Conservation (phyloP, 306 rosid genomes). For the Lathyrus aphaca region DNA sequence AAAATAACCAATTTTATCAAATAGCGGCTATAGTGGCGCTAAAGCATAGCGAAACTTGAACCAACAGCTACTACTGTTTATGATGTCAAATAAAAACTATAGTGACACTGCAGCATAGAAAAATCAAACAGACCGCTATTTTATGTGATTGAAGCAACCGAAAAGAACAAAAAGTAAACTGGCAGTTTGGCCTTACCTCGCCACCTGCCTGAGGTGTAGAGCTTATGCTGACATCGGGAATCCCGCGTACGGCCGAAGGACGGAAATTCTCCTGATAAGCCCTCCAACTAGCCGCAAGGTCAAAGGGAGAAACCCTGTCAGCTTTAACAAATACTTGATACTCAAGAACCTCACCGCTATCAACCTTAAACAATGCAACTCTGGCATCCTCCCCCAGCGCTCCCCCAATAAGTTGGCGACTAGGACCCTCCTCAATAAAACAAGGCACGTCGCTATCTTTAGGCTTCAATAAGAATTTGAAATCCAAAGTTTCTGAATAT, state of each 20-base stretch:
- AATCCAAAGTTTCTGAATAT: conserved; percentile 82
- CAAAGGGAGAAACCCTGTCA: conserved; percentile 92
- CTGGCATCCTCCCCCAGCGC: conserved; percentile 85
- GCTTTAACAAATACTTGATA: conserved; percentile 84
- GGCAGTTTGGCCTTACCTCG: conserved; percentile 55
- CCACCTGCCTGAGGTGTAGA: conserved; percentile 65
- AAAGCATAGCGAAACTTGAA: no score
- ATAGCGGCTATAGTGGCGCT: no score
- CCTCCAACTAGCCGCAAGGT: conserved; percentile 99
- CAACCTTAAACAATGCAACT: conserved; percentile 77
- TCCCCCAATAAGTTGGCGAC: conserved; percentile 80
- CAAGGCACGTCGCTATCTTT: conserved; percentile 66
- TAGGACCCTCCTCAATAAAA: conserved; percentile 91
- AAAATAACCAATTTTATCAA: no score
- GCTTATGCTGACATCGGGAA: conserved; percentile 91
- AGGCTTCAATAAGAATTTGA: conserved; percentile 92
- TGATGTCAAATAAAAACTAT: no score
- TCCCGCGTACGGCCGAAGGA: conserved; percentile 88
- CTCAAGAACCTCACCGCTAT: conserved; percentile 69
- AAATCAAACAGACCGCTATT: no score
- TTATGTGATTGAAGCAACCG: no score
- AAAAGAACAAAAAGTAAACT: conserved; percentile 9
- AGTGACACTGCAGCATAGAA: no score
- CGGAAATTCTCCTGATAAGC: conserved; percentile 93
- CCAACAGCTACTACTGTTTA: no score